These are phyloP conservation scores for Penicillium robsamsonii DNA, from an alignment of 495 filamentous ascomycete genomes.

Conservation along the genomic window DNA sequence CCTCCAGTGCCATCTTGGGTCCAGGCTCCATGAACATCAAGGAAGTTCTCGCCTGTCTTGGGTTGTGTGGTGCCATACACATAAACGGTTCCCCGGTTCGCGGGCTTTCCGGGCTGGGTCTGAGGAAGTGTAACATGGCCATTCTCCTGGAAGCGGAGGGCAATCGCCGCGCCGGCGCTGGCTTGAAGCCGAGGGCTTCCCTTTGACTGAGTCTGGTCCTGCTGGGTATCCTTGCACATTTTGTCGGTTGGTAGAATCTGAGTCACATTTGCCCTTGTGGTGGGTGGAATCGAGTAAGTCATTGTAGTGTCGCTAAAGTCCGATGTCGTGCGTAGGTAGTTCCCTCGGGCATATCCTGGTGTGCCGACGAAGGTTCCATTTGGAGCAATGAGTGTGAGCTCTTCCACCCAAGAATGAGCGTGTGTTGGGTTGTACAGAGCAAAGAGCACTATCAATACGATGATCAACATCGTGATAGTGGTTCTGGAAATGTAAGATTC, in stretches of 20 bases:
- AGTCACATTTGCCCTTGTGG: slow-evolving; percentile 32
- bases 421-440: slow-evolving; percentile 37
- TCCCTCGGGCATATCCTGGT: slow-evolving; percentile 66
- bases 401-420: slow-evolving; percentile 80
- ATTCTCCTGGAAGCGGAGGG: slow-evolving; percentile 79
- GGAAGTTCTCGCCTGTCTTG: slow-evolving; percentile 57
- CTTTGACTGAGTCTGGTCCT: slow-evolving; percentile 50
- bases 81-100: slow-evolving; percentile 71
- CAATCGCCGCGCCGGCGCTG: slow-evolving; percentile 63
- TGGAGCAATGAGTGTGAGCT: slow-evolving; percentile 62
- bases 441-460: slow-evolving; percentile 22
- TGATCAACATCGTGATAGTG: slow-evolving; percentile 13
- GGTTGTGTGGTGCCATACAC: slow-evolving; percentile 78
- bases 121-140: slow-evolving; percentile 75
- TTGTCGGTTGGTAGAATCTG: slow-evolving; percentile 27
- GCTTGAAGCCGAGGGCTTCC: slow-evolving; percentile 64
- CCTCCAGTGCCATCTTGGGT: slow-evolving; percentile 73
- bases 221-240: slow-evolving; percentile 57
- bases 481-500: background rate
- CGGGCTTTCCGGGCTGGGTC: slow-evolving; percentile 58
- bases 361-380: slow-evolving; percentile 72
- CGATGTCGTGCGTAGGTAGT: slow-evolving; percentile 48
- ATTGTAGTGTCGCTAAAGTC: slow-evolving; percentile 50
- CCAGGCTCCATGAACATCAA: slow-evolving; percentile 71
- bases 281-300: slow-evolving; percentile 55